These are phyloP conservation scores for Nephelium lappaceum DNA, from an alignment of 345 rosid genomes.

Conservation along the genomic window DNA sequence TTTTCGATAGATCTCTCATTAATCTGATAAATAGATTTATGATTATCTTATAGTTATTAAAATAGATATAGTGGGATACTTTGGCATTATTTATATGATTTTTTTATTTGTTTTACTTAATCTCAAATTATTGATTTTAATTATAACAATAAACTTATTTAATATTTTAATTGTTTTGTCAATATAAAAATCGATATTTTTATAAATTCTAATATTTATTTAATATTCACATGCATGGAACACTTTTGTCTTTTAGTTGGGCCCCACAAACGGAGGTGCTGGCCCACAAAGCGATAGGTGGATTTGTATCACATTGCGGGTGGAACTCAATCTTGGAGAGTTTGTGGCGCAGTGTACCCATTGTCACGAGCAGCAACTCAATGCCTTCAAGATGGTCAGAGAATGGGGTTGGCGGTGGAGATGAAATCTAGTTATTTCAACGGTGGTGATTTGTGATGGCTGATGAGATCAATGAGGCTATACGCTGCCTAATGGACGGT, in stretches of 20 bases:
- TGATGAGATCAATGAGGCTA: conserved; percentile 7
- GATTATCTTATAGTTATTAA: too few species aligned
- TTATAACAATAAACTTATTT: too few species aligned
- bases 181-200: too few species aligned
- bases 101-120: too few species aligned
- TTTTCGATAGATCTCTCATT: too few species aligned
- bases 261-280: conserved; percentile 17
- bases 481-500: neutral
- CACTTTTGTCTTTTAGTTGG: neutral
- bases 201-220: too few species aligned
- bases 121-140: too few species aligned
- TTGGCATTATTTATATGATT: too few species aligned
- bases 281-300: conserved; percentile 13
- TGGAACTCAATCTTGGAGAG: conserved; percentile 21
- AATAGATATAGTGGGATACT: too few species aligned
- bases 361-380: conserved; percentile 14
- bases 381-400: conserved; percentile 17
- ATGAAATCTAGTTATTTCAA: neutral
- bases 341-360: conserved; percentile 21
- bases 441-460: neutral
- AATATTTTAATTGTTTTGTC: too few species aligned
- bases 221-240: too few species aligned
- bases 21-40: too few species aligned
- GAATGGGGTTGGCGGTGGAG: conserved; percentile 19
- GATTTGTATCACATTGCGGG: conserved; percentile 15